Evolutionary conservation across 2,329 filamentous ascomycete genomes (phyloP), one percentile per base, ranked within the genome.

Genomic region (Gaeumannomyces sp.): DNA sequence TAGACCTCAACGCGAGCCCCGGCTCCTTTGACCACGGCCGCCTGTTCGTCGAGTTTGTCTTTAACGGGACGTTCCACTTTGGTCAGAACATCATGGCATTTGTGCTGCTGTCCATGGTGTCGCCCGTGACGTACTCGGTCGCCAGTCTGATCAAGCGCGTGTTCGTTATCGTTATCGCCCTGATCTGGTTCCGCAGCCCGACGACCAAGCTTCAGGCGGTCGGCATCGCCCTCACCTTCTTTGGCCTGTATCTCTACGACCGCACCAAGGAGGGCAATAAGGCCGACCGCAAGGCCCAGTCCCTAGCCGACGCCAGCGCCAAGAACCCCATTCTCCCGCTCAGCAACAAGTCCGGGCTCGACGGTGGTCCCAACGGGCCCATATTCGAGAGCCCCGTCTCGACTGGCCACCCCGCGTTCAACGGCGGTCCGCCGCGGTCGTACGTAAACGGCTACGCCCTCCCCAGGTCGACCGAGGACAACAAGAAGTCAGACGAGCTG

Each of bases 51-150:
- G 95, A 99, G 73, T 98, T 96, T 74, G 75, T 98, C 63, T 98
- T 99, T 83, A 99, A 99, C 75, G 95, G 95, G 64, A 89, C 92
- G 4, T 97, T 96, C 74, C 95, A 99, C 77, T 99, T 98, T 76
- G 91, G 87, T 22, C 95, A 99, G 73, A 97, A 96, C 73, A 96
- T 99, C 64, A 84, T 99, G 64, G 95, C 95, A 0, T 99, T 99
- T 73, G 82, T 97, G 28, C 83, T 99, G 7, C 81, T 99, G 8
- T 97, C 93, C 64, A 90, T 97, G 80, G 90, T 98, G 16, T 96
- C 93, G 0, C 95, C 95, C 0, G 95, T 99, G 53, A 98, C 95
- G 0, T 99, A 99, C 79, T 97, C 92, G 0, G 94, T 99, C 53
- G 95, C 95, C 50, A 96, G 91, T 65, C 81, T 99, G 67, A 95